Conservation (phyloP, 2,329 filamentous ascomycete genomes). For the Thielaviopsis ethacetica region DNA sequence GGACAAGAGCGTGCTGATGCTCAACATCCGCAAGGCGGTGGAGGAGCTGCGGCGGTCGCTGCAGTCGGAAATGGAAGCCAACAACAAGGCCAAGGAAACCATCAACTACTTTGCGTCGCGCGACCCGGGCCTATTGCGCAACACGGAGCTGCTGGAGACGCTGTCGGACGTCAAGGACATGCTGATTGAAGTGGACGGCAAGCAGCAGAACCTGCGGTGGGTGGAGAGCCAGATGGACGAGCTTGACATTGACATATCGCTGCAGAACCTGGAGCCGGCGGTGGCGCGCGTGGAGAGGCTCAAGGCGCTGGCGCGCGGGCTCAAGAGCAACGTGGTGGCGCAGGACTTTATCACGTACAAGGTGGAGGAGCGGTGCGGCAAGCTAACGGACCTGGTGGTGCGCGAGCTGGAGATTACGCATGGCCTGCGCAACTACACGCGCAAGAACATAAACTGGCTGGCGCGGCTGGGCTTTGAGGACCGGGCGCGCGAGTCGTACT, state of each 20-base stretch:
- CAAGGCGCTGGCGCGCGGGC: slow-evolving; percentile 56
- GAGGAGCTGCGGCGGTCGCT: slow-evolving; percentile 79
- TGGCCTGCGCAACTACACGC: slow-evolving; percentile 60
- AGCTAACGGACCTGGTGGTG: slow-evolving; percentile 59
- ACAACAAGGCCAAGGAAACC: slow-evolving; percentile 67
- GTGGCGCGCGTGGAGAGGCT: slow-evolving; percentile 75
- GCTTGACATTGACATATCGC: slow-evolving; percentile 85
- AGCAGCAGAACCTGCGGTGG: slow-evolving; percentile 90
- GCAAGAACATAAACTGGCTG: slow-evolving; percentile 69
- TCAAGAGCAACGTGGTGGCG: slow-evolving; percentile 74
- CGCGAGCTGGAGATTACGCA: slow-evolving; percentile 65
- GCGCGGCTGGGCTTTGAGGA: slow-evolving; percentile 81
- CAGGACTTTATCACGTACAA: slow-evolving; percentile 89
- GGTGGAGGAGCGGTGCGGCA: slow-evolving; percentile 67
- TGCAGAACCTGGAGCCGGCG: slow-evolving; percentile 75
- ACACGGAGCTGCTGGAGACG: slow-evolving; percentile 64
- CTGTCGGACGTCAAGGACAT: slow-evolving; percentile 69
- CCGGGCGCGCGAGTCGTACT: slow-evolving; percentile 70
- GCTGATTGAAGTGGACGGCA: slow-evolving; percentile 89
- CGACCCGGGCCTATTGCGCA: slow-evolving; percentile 60
- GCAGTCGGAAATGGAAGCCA: slow-evolving; percentile 74
- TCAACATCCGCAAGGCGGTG: slow-evolving; percentile 81
- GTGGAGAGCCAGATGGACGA: slow-evolving; percentile 92
- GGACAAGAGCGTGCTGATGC: slow-evolving; percentile 66
- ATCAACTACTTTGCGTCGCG: slow-evolving; percentile 74